A percentile compares a stretch with the other conserved stretches of the same genome.
Conservation (phyloP, 208 protist genomes). For the Acanthamoeba sp. region DNA sequence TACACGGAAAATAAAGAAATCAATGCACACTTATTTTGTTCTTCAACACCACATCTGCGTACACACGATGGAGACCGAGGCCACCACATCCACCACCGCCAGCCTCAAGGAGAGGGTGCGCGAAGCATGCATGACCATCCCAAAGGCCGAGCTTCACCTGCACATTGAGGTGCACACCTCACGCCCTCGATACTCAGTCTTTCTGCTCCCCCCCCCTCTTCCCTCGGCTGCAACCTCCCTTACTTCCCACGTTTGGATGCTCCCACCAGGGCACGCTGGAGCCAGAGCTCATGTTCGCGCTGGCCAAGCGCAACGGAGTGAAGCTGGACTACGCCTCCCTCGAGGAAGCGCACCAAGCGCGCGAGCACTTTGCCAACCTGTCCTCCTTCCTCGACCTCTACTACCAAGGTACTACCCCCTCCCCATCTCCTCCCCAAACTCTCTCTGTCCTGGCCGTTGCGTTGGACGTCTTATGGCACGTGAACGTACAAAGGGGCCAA, state of each 20-base stretch:
- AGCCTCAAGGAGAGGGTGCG: neutral
- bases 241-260: neutral
- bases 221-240: neutral
- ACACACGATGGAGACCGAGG: neutral
- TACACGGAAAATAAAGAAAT: too few species aligned
- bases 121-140: conserved; percentile 11
- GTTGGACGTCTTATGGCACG: too few species aligned
- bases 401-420: conserved; percentile 32
- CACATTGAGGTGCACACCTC: neutral
- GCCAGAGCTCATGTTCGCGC: conserved; percentile 16
- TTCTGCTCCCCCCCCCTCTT: neutral
- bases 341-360: neutral
- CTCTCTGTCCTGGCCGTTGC: too few species aligned
- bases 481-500: neutral
- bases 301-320: conserved; percentile 24
- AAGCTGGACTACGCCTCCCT: neutral
- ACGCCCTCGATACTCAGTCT: neutral
- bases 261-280: conserved; percentile 23
- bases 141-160: conserved; percentile 13
- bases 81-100: neutral
- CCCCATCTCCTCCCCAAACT: too few species aligned
- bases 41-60: too few species aligned
- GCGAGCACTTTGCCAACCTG: conserved; percentile 21
- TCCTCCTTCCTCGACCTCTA: conserved; percentile 36
- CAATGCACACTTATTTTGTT: neutral